Base-by-base conservation (phyloP, 257 asterid species). In the Vinca minor region DNA sequence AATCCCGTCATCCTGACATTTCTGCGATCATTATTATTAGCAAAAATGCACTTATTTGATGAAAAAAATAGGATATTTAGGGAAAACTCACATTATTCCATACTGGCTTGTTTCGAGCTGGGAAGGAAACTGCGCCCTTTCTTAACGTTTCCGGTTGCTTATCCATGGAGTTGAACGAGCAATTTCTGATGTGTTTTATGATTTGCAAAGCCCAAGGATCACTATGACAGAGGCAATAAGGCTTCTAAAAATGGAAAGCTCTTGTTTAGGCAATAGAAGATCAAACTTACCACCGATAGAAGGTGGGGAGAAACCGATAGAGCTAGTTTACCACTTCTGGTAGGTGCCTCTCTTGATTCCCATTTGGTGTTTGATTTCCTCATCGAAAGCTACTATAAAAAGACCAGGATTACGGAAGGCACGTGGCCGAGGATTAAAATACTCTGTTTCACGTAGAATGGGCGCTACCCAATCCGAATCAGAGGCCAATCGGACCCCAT, bases 1-100 rank as follows among this genome's bases (percentile, higher is more conserved):
- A 13, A 32, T 29, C 25, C 41, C 15, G 61, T 14, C 38, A 55
- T 55, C 61, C 61, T 55, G 61, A 29, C 41, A 55, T 55, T n/a
- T n/a, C n/a, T n/a, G n/a, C n/a, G n/a, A n/a, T n/a, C n/a, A n/a
- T n/a, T n/a, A n/a, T n/a, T 12, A 14, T 4, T 53, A 36, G 36
- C 11, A 21, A 34, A 54, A 53, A 13, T 54, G 39, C 38, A 34
- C 3, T 7, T 3, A 2, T 7, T 7, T 28, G 53, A 5, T 54
- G 21, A 28, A 29, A 13, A 1, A 8, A 31, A 31, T n/a, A 15
- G n/a, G 14, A 29, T 55, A 13, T 14, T 14, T 29, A 15, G 11
- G 21, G 61, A 17, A 0, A 5, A 55, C 41, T 55, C 14, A 28
- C 38, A 29, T 20, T 29, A 7, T 4, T 6, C 5, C 1, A 13